phyloP scores from a whole-genome alignment of 495 filamentous ascomycete genomes.

The Ascobolus immersus region DNA sequence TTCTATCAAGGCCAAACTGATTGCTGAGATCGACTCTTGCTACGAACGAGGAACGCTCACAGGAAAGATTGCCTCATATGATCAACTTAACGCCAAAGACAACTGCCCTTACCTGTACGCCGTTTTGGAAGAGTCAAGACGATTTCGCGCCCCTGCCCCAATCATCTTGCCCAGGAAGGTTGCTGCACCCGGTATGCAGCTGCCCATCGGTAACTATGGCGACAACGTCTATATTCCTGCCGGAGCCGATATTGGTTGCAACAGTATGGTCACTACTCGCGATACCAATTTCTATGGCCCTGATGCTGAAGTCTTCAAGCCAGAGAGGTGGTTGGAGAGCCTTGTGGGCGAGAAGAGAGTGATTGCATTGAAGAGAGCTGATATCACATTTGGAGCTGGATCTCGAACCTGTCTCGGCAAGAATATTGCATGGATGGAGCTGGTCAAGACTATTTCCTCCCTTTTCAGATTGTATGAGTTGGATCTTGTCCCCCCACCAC shows the following conservation, averaged over 20 bases:
- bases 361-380: constrained; percentile 25
- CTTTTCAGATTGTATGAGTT: no score
- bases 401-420: constrained; percentile 7
- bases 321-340: constrained; percentile 39
- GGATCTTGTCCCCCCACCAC: no score
- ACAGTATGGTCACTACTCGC: constrained; percentile 29
- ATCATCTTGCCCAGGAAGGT: no score
- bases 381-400: constrained; percentile 20
- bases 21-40: constrained; percentile 31
- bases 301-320: constrained; percentile 34
- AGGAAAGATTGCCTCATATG: no score
- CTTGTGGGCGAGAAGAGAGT: constrained; percentile 20
- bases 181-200: no score
- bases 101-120: no score
- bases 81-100: no score
- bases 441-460: no score
- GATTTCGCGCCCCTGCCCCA: no score
- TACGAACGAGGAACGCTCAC: no score
- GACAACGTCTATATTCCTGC: constrained; percentile 28
- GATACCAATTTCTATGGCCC: constrained; percentile 30
- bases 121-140: no score
- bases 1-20: constrained; percentile 25
- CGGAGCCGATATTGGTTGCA: constrained; percentile 34
- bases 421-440: constrained; percentile 5
- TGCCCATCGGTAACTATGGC: no score